Conservation (phyloP, 2,329 filamentous ascomycete species). For the Ploettnerulaceae sp. region DNA sequence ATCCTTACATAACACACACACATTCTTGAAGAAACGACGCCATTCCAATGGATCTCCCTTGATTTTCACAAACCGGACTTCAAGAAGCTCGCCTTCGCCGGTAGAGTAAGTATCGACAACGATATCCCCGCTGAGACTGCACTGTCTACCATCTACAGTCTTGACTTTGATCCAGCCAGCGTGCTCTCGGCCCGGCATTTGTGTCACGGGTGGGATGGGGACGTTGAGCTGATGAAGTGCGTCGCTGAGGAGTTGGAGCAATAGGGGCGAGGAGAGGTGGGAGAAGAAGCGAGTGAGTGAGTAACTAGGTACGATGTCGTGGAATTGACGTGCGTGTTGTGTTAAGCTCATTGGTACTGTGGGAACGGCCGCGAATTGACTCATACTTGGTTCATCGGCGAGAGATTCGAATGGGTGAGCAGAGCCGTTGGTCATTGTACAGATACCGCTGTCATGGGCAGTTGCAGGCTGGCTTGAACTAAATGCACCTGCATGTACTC, state of each 20-base stretch:
- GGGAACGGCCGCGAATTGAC: slow-evolving; percentile 77
- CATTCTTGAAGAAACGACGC: slow-evolving; percentile 93
- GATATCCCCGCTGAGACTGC: slow-evolving; percentile 70
- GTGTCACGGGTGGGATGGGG: slow-evolving; percentile 50
- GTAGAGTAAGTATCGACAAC: slow-evolving; percentile 62
- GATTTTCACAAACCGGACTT: slow-evolving; percentile 87
- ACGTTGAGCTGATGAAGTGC: slow-evolving; percentile 83
- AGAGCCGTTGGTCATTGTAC: slow-evolving; percentile 28
- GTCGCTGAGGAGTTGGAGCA: slow-evolving; percentile 75
- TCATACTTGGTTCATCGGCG: slow-evolving; percentile 79
- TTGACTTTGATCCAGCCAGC: slow-evolving; percentile 66
- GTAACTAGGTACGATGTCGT: slow-evolving; percentile 84
- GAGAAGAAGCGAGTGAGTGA: slow-evolving; percentile 92
- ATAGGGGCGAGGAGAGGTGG: slow-evolving; percentile 64
- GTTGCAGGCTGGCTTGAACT: slow-evolving; percentile 42
- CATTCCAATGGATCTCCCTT: slow-evolving; percentile 97
- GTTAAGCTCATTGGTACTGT: slow-evolving; percentile 79
- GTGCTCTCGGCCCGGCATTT: slow-evolving; percentile 48
- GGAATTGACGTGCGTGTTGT: slow-evolving; percentile 81
- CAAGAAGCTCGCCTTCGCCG: slow-evolving; percentile 58
- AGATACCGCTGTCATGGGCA: slow-evolving; percentile 26
- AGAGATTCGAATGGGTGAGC: slow-evolving; percentile 56
- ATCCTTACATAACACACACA: slow-evolving; percentile 83
- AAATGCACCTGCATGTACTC: slow-evolving; percentile 27
- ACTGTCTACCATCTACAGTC: slow-evolving; percentile 66